Base-by-base conservation (phyloP, 768 basidiomycete species). In the Tricholoma matsutake region DNA sequence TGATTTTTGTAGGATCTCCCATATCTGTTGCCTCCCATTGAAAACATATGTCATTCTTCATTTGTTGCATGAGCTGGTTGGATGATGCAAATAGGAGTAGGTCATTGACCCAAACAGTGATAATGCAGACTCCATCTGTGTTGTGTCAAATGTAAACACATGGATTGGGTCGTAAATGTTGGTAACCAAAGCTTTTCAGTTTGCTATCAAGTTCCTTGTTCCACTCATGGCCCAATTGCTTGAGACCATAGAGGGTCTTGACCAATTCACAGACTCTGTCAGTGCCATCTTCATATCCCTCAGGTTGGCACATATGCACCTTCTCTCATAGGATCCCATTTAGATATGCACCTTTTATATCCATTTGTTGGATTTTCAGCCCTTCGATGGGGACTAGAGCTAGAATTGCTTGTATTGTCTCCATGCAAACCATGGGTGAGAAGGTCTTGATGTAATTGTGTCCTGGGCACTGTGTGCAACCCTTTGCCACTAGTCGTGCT, bases 221-320 rank as follows among this genome's bases (percentile, higher is more conserved):
- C 39, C 39, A 41, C 13, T 41, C 10, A 3, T 3, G 22, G 22
- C 22, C 22, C 3, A 3, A 25, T 25, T 25, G 22, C 3, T 25
- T 25, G 3, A n/a, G 10, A 41, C 10, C 39, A 13, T 34, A 34
- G 11, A 34, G 34, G 11, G 34, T 34, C 34, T 34, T n/a, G 39
- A 41, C 14, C 13, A n/a, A 2, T 41, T 41, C 13, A 7, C 39
- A 16, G 5, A 41, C 14, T 13, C 39, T 6, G 1, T 13, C 1
- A 8, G 39, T 41, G 22, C 22, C 22, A 25, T 25, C 22, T 41
- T 25, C 22, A 25, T 25, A 25, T 25, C 22, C 22, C 3, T 25
- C 3, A 3, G 22, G 22, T 25, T 25, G 39, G 1, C 5, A 5
- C 10, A 41, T 76, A 64, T 73, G 80, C 53, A 79, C 74, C 4